phyloP scores from a whole-genome alignment of 495 filamentous ascomycete genomes.

The Trichoderma reesei region DNA sequence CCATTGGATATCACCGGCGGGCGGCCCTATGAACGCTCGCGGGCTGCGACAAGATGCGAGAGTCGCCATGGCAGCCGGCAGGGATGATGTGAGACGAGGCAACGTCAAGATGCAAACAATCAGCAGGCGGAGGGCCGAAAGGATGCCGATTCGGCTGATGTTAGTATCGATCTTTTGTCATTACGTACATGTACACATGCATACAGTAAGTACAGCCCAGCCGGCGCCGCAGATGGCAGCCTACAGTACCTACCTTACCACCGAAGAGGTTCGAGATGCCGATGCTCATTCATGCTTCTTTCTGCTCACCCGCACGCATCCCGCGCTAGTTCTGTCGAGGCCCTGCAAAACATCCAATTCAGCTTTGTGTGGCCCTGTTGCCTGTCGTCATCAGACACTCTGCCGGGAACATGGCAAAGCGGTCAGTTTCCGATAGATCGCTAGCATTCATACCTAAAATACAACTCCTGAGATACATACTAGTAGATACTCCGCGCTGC shows the following conservation, averaged over 20 bases:
- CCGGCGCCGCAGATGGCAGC: too few species aligned
- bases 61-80: conserved; percentile 8
- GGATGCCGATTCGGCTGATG: conserved; percentile 1
- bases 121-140: not conserved
- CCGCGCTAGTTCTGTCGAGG: not conserved
- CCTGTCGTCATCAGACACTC: conserved; percentile 1
- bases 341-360: conserved; percentile 2
- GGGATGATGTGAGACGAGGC: conserved; percentile 1
- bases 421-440: conserved; percentile 7
- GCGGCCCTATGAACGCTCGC: not conserved
- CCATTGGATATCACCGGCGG: too few species aligned
- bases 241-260: too few species aligned
- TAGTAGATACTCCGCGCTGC: not conserved
- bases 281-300: too few species aligned
- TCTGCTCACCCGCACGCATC: conserved; percentile 2
- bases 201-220: too few species aligned
- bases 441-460: too few species aligned
- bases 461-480: not conserved
- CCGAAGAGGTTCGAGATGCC: too few species aligned
- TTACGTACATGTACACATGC: too few species aligned
- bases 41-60: not conserved
- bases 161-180: too few species aligned
- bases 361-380: not conserved
- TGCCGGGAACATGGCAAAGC: too few species aligned
- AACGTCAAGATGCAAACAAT: conserved; percentile 8